phyloP scores from a whole-genome alignment of 129 eudicot genomes.

The Helichrysum umbraculigerum region DNA sequence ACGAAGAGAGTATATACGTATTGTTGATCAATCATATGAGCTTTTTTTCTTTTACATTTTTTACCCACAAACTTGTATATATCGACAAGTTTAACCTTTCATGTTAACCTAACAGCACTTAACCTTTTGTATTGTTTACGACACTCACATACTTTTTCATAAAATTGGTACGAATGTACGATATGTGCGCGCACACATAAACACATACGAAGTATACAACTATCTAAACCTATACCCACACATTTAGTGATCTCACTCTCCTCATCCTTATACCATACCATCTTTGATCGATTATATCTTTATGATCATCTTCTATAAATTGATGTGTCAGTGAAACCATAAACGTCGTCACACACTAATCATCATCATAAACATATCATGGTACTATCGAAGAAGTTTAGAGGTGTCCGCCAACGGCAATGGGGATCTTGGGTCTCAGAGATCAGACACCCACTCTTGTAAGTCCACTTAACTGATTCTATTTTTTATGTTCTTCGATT shows the following conservation, averaged over 20 bases:
- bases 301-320: slow-evolving; percentile 21
- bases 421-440: slow-evolving; percentile 89
- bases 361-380: slow-evolving; percentile 15
- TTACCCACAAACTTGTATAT: no score
- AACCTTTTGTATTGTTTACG: no score
- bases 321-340: slow-evolving; percentile 24
- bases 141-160: no score
- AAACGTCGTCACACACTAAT: background rate
- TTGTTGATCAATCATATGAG: no score
- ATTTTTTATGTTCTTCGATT: no score
- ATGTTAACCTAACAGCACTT: no score
- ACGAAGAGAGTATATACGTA: no score
- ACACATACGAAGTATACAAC: background rate
- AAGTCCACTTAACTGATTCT: background rate
- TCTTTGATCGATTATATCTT: background rate
- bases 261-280: slow-evolving; percentile 10
- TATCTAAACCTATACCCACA: background rate
- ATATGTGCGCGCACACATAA: no score
- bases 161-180: no score
- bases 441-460: slow-evolving; percentile 74
- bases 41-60: no score
- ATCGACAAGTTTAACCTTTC: no score
- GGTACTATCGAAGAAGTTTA: slow-evolving; percentile 67
- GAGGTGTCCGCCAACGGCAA: slow-evolving; percentile 85
- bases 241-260: slow-evolving; percentile 11